A percentile compares a stretch with the other conserved stretches of the same genome.
These are phyloP conservation scores for Filobasidium wieringae DNA, from an alignment of 768 basidiomycete species.

Conservation along the genomic window DNA sequence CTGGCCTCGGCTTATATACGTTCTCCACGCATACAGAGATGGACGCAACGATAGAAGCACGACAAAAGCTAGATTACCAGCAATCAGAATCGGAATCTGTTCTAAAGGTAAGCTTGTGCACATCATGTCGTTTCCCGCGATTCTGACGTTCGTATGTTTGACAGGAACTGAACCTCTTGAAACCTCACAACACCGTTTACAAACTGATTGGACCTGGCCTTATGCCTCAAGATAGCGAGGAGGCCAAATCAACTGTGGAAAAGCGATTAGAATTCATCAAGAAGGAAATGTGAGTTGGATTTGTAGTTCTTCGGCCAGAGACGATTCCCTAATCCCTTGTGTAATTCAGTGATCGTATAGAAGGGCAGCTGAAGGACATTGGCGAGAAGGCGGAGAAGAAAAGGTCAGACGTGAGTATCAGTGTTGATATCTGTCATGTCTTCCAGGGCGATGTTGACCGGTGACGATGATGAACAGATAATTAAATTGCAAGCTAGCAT, in stretches of 20 bases:
- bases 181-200: slow-evolving; percentile 66
- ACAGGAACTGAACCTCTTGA: slow-evolving; percentile 71
- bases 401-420: slow-evolving; percentile 57
- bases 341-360: slow-evolving; percentile 48
- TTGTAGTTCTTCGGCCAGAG: slow-evolving; percentile 9
- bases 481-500: not conserved
- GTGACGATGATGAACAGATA: not conserved
- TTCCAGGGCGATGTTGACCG: not conserved
- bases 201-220: slow-evolving; percentile 86
- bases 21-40: slow-evolving; percentile 44
- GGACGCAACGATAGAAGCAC: slow-evolving; percentile 58
- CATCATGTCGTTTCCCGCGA: not conserved
- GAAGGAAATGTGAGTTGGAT: slow-evolving; percentile 58
- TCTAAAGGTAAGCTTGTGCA: slow-evolving; percentile 52
- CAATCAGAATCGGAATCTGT: slow-evolving; percentile 83
- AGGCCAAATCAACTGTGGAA: slow-evolving; percentile 77
- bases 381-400: slow-evolving; percentile 66
- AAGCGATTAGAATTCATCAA: slow-evolving; percentile 80
- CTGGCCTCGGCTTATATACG: not conserved
- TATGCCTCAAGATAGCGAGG: slow-evolving; percentile 73
- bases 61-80: slow-evolving; percentile 81
- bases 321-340: not conserved
- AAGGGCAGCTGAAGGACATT: slow-evolving; percentile 66
- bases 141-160: not conserved
- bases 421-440: not conserved